These are phyloP conservation scores for Danielozyma ontarioensis DNA, from an alignment of 805 yeast genomes.

Conservation along the genomic window DNA sequence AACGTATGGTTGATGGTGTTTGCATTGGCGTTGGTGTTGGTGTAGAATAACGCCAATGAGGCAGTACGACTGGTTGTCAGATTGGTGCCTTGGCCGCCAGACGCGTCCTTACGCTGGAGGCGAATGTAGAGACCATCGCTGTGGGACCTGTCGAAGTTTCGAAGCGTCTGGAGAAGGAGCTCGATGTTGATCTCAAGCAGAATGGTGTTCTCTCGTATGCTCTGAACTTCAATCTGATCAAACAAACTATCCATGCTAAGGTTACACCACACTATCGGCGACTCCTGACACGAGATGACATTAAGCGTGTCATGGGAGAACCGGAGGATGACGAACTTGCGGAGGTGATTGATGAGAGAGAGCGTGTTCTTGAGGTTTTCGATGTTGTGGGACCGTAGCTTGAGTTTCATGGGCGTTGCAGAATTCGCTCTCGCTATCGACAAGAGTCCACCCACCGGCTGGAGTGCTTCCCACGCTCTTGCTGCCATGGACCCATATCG, in stretches of 20 bases:
- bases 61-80: slow-evolving; percentile 38
- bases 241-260: slow-evolving; percentile 42
- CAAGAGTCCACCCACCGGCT: no score
- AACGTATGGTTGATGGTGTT: slow-evolving; percentile 58
- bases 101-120: slow-evolving; percentile 40
- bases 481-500: no score
- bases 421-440: no score
- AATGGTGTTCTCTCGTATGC: slow-evolving; percentile 49
- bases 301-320: slow-evolving; percentile 47
- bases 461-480: no score
- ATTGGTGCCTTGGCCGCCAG: slow-evolving; percentile 17
- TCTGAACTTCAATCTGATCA: slow-evolving; percentile 45
- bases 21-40: slow-evolving; percentile 37
- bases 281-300: slow-evolving; percentile 42
- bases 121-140: slow-evolving; percentile 48
- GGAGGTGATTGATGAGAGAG: slow-evolving; percentile 44
- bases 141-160: slow-evolving; percentile 50
- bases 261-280: slow-evolving; percentile 68
- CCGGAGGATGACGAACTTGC: slow-evolving; percentile 53
- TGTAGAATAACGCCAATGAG: slow-evolving; percentile 50
- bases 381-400: slow-evolving; percentile 20
- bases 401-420: slow-evolving; percentile 22
- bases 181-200: slow-evolving; percentile 61
- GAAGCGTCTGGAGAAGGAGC: slow-evolving; percentile 51
- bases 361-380: slow-evolving; percentile 34